Conservation (phyloP, 805 yeast genomes). For the Kregervanrija delftensis region DNA sequence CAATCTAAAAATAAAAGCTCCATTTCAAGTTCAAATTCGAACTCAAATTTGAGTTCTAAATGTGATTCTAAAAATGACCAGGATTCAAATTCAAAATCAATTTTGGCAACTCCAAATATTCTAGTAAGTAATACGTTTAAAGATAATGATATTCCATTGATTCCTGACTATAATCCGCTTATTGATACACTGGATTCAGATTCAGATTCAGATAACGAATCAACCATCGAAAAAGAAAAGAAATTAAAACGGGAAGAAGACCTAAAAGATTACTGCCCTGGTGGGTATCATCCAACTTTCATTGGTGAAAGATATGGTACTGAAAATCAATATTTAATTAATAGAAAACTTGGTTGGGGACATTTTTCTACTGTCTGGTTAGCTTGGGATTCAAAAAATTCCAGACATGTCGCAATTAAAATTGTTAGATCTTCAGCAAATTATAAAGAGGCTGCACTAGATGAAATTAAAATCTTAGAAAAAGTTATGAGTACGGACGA, state of each 20-base stretch:
- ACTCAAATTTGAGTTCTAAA: no score
- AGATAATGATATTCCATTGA: no score
- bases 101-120: background rate
- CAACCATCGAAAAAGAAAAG: constrained; percentile 8
- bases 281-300: constrained; percentile 61
- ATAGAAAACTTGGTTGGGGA: constrained; percentile 65
- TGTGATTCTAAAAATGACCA: no score
- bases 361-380: constrained; percentile 71
- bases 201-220: constrained; percentile 17
- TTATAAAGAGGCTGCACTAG: constrained; percentile 58
- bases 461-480: constrained; percentile 49
- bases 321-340: constrained; percentile 36
- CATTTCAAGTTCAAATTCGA: no score
- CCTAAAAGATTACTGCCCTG: constrained; percentile 44
- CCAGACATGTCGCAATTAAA: constrained; percentile 53
- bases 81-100: background rate
- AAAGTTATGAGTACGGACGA: constrained; percentile 24
- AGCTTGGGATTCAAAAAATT: constrained; percentile 33
- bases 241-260: constrained; percentile 40
- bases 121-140: background rate
- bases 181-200: constrained; percentile 2
- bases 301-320: constrained; percentile 48
- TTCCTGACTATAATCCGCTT: no score
- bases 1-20: no score
- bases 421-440: constrained; percentile 48